These are phyloP conservation scores for Microthlaspi erraticum DNA, from an alignment of 345 rosid species.

Conservation along the genomic window DNA sequence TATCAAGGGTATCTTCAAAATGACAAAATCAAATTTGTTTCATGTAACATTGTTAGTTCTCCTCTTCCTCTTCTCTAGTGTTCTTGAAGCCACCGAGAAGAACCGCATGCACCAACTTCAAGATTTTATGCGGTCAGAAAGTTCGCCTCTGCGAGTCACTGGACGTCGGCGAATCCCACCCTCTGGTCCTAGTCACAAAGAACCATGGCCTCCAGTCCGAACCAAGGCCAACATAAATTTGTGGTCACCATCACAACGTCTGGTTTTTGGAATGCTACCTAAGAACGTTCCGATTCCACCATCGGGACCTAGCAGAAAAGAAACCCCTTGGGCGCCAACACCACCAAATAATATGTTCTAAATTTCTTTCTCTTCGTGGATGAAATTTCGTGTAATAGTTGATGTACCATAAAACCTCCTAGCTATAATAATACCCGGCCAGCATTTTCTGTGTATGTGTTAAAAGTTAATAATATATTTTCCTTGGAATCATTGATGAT, in stretches of 20 bases:
- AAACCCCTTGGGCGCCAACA: neutral
- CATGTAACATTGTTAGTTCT: neutral
- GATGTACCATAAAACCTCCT: neutral
- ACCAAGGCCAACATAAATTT: neutral
- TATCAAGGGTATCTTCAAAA: neutral
- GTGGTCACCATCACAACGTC: constrained; percentile 22
- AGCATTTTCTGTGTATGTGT: neutral
- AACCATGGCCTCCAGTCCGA: neutral
- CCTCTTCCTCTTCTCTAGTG: constrained; percentile 6
- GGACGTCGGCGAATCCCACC: constrained; percentile 9
- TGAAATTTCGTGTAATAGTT: neutral
- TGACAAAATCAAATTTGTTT: constrained; percentile 7
- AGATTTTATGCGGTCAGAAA: neutral
- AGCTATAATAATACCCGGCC: neutral
- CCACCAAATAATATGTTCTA: constrained; percentile 1
- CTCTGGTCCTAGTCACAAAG: constrained; percentile 19
- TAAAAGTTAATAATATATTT: too few species aligned
- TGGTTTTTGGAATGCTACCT: constrained; percentile 33
- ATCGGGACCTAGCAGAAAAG: constrained; percentile 18
- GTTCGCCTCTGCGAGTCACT: too few species aligned
- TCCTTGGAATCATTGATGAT: too few species aligned
- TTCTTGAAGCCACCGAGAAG: neutral
- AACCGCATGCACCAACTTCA: neutral
- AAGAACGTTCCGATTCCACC: constrained; percentile 26
- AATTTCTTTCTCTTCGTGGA: neutral